Evolutionary conservation across 2,329 filamentous ascomycete genomes (phyloP), one percentile per base, ranked within the genome.

Genomic region (Bipolaris cookei): DNA sequence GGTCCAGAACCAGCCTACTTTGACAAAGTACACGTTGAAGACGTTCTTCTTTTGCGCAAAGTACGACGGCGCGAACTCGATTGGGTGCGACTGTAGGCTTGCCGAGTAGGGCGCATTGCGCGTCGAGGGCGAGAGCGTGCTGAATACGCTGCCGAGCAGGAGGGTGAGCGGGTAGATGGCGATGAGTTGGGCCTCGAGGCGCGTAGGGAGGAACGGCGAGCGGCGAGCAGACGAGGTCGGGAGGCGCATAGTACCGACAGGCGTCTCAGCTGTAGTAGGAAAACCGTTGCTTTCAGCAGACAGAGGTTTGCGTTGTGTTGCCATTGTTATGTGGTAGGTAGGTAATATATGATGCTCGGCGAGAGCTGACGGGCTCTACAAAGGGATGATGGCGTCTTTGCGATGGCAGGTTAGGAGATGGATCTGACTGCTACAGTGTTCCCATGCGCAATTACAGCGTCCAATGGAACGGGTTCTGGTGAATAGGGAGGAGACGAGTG

Each of bases 11-110:
- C 95, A 99, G 59, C 94, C 94, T 51, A 90, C 83, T 82, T 99
- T 99, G 70, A 99, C 95, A 72, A 98, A 99, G 69, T 92, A 85
- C 44, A 90, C 77, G 74, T 99, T 99, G 84, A 98, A 90, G 50
- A 97, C 68, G 79, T 99, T 99, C 76, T 87, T 84, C 79, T 99
- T 99, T 68, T 89, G 89, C 44, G 95, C 94, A 76, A 99, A 99
- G 81, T 98, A 99, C 73, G 84, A 89, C 2, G 90, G 90, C 48
- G 89, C 85, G 4, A 82, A 76, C 38, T 76, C 72, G 55, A 76
- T 82, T 3, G 81, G 77, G 77, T 91, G 89, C 11, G 89, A 84
- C 71, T 92, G 90, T 21, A 83, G 76, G 38, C 78, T 70, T 2
- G 81, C 75, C 62, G 87, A 85, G 80, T 91, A 92, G 3, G 85